Conservation (phyloP, 768 basidiomycete species). For the Pleurotus cornucopiae region DNA sequence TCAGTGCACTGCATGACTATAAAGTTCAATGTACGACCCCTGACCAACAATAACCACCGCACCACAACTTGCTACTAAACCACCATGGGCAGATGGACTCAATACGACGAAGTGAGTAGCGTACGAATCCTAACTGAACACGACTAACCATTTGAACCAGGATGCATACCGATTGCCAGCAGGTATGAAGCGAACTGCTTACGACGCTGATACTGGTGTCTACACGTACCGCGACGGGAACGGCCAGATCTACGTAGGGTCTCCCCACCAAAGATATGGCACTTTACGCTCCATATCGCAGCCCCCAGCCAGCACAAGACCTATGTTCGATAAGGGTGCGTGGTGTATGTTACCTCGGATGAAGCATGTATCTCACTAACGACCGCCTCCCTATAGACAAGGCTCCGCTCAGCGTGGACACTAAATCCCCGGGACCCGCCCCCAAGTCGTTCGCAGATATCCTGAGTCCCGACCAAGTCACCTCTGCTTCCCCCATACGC, state of each 20-base stretch:
- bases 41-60: too few relatives aligned
- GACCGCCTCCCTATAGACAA: background rate
- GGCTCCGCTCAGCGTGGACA: background rate
- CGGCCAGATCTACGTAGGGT: background rate
- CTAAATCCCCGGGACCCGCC: background rate
- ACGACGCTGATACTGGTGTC: conserved; percentile 10
- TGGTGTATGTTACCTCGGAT: background rate
- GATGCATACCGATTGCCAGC: conserved; percentile 11
- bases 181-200: conserved; percentile 9
- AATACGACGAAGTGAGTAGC: conserved; percentile 9
- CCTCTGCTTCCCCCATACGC: background rate
- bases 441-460: conserved; percentile 6
- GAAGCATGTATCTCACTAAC: too few relatives aligned
- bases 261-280: conserved; percentile 7
- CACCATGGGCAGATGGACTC: conserved; percentile 6
- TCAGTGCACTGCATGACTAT: too few relatives aligned
- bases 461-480: background rate
- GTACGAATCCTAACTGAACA: background rate
- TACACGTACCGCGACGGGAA: conserved; percentile 9
- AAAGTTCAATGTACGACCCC: too few relatives aligned
- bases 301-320: background rate
- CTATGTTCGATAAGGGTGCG: conserved; percentile 5
- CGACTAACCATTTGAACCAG: background rate
- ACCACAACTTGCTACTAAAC: background rate
- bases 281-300: background rate